These are phyloP conservation scores for Penicillium glabrum DNA, from an alignment of 2,329 filamentous ascomycete species.

Conservation along the genomic window DNA sequence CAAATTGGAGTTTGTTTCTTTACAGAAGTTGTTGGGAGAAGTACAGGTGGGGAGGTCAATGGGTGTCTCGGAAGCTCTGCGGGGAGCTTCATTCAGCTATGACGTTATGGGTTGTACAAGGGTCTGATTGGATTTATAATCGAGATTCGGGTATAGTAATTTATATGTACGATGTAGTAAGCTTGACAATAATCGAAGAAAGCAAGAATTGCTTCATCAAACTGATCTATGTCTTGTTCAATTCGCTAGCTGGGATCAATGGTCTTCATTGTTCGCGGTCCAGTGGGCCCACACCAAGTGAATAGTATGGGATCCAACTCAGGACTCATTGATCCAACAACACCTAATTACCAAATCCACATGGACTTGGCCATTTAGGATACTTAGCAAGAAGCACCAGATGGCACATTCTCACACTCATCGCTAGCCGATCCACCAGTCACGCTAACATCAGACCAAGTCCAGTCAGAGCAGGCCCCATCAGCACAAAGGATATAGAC, in stretches of 20 bases:
- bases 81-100: slow-evolving; percentile 2
- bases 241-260: neutral
- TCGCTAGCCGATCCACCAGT: slow-evolving; percentile 52
- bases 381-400: slow-evolving; percentile 33
- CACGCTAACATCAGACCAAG: slow-evolving; percentile 51
- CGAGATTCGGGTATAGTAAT: neutral
- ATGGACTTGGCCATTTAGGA: neutral
- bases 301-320: neutral
- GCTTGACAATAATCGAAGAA: neutral
- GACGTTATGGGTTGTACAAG: neutral
- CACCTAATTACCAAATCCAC: neutral
- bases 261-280: neutral
- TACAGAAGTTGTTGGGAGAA: neutral
- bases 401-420: slow-evolving; percentile 45
- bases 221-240: neutral
- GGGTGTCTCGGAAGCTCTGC: neutral
- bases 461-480: slow-evolving; percentile 56
- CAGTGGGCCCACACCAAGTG: neutral
- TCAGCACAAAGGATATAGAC: slow-evolving; percentile 58
- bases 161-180: neutral
- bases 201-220: neutral
- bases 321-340: neutral
- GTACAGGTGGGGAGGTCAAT: neutral
- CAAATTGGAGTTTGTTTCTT: neutral
- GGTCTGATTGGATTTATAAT: neutral